Conservation (phyloP, 345 rosid species). For the Erucastrum elatum region DNA sequence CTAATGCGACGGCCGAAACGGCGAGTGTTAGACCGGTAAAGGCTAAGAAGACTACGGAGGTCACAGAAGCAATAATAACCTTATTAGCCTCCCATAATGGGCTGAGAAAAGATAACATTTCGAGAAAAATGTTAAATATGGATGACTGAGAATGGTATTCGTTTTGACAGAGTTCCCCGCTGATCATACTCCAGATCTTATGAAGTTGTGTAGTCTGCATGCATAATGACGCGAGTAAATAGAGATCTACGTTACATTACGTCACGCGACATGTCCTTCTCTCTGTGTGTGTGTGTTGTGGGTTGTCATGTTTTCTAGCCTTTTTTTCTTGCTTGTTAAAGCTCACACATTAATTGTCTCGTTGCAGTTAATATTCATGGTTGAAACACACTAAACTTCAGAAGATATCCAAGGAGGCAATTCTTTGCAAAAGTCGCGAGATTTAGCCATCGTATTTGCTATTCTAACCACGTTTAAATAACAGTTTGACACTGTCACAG, state of each 20-base stretch:
- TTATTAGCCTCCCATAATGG: constrained; percentile 27
- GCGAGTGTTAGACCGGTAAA: constrained; percentile 59
- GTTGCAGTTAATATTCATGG: background rate
- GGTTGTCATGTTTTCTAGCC: background rate
- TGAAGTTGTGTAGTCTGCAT: constrained; percentile 21
- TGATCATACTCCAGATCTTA: constrained; percentile 19
- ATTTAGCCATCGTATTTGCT: background rate
- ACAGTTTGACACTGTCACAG: background rate
- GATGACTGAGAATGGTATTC: background rate
- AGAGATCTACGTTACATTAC: constrained; percentile 17
- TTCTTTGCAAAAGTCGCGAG: background rate
- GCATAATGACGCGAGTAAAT: constrained; percentile 27
- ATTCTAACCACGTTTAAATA: background rate
- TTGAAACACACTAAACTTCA: background rate
- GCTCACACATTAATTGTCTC: background rate
- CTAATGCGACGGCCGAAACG: constrained; percentile 63
- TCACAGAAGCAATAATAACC: constrained; percentile 49
- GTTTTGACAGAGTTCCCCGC: background rate
- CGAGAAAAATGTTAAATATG: background rate
- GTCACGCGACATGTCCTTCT: constrained; percentile 20
- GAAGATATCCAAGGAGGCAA: background rate
- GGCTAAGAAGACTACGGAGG: constrained; percentile 59
- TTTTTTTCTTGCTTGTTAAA: background rate
- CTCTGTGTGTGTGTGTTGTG: background rate
- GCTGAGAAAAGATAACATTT: constrained; percentile 14